Base-by-base conservation (phyloP, 352 stramenopile genomes). In the Blastocystis sp. region DNA sequence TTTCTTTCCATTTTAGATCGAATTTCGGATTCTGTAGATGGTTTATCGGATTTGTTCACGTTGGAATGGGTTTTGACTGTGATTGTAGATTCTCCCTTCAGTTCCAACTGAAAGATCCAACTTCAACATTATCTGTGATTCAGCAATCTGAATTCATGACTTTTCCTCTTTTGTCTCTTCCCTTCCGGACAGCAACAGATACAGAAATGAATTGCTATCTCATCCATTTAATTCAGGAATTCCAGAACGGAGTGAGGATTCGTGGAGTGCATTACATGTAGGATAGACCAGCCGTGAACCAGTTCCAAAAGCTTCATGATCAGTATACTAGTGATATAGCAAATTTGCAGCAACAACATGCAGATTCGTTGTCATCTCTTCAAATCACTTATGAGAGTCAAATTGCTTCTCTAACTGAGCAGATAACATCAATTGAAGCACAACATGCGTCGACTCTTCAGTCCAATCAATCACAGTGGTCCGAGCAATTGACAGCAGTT, bases 1-100 rank as follows among this genome's bases (percentile, higher is more conserved):
- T 73, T 73, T n/a, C 32, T 73, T 5, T 39, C 61, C 16, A 73
- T 73, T 46, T 39, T 73, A 11, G 61, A 73, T 29, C n/a, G 32
- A 9, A 46, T 73, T 12, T 21, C n/a, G 12, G 61, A 27, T 29
- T 32, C 14, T 21, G 37, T 66, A 29, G n/a, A 39, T 19, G 16
- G 16, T 7, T 6, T 14, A 14, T 16, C 14, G 9, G 61, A 29
- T 39, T 46, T 73, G 14, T 73, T 73, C 32, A 27, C 61, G 61
- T 73, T 27, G 5, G 21, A 29, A 9, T 37, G 24, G 0, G 9
- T 27, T 46, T 11, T 14, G 0, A 0, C 14, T 39, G 29, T 39
- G n/a, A 6, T 6, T n/a, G 9, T 73, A 73, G 61, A 9, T 46
- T 73, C 27, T 46, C n/a, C 24, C 43, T 73, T n/a, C 12, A 21